These are phyloP conservation scores for Eryngium alpinum DNA, from an alignment of 140 eudicot genomes.

Conservation along the genomic window DNA sequence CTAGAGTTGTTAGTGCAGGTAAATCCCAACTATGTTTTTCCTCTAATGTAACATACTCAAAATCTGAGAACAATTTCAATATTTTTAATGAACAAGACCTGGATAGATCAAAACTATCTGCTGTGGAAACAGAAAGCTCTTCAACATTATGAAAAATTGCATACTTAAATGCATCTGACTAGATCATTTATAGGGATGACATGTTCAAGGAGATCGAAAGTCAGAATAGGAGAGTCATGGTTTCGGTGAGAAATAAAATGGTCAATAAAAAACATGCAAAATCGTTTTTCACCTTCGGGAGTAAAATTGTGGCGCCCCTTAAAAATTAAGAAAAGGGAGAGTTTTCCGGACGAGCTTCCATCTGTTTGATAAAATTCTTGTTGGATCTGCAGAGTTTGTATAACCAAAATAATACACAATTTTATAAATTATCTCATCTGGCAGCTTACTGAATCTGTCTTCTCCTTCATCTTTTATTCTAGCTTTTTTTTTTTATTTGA, in stretches of 20 bases:
- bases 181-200: neutral
- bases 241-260: neutral
- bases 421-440: neutral
- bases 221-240: neutral
- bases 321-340: neutral
- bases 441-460: neutral
- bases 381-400: neutral
- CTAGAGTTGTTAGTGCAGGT: neutral
- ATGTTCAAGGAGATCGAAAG: neutral
- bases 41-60: neutral
- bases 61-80: neutral
- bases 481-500: no score
- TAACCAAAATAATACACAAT: neutral
- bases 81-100: neutral
- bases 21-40: neutral
- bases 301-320: neutral
- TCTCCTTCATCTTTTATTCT: no score
- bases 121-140: neutral
- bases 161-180: neutral
- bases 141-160: neutral
- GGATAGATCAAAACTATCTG: neutral
- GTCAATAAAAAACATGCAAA: neutral
- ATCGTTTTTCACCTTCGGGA: no score
- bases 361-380: neutral
- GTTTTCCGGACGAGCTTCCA: neutral